phyloP scores from a whole-genome alignment of 2,329 filamentous ascomycete species.

The Microdochium bolleyi region DNA sequence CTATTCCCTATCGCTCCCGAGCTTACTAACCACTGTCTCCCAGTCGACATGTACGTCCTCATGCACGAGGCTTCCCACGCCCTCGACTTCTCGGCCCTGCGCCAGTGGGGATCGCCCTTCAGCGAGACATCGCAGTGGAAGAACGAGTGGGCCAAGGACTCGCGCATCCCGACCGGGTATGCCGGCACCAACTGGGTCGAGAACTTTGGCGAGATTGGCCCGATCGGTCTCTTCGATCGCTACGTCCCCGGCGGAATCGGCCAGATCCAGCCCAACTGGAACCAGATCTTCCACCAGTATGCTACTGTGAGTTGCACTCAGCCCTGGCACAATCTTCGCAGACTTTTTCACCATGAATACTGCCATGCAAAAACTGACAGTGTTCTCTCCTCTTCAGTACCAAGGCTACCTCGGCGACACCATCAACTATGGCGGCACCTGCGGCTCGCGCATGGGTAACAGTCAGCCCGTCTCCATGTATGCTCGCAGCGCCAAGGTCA shows the following conservation, averaged over 20 bases:
- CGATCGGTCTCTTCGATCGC: slow-evolving; percentile 15
- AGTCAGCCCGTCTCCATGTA: slow-evolving; percentile 3
- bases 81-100: slow-evolving; percentile 7
- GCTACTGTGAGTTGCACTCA: slow-evolving; percentile 3
- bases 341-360: too few species aligned
- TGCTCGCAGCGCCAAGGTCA: slow-evolving; percentile 4
- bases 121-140: slow-evolving; percentile 10
- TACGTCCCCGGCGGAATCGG: slow-evolving; percentile 15
- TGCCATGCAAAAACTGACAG: neutral
- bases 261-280: slow-evolving; percentile 12
- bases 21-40: neutral
- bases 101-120: slow-evolving; percentile 9
- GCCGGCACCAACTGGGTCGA: slow-evolving; percentile 11
- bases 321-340: too few species aligned
- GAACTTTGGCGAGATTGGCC: slow-evolving; percentile 16
- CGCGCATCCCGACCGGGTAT: slow-evolving; percentile 9
- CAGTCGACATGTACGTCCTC: slow-evolving; percentile 1
- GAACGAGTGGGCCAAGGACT: slow-evolving; percentile 11
- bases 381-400: neutral
- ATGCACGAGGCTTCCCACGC: slow-evolving; percentile 14
- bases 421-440: slow-evolving; percentile 10
- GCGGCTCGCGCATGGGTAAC: slow-evolving; percentile 7
- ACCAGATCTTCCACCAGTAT: slow-evolving; percentile 13
- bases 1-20: slow-evolving; percentile 5
- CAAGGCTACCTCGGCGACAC: slow-evolving; percentile 8